A percentile compares a stretch with the other conserved stretches of the same genome.
Evolutionary conservation across 208 protist genomes (phyloP).

Genomic region (Phytomonas francai): DNA sequence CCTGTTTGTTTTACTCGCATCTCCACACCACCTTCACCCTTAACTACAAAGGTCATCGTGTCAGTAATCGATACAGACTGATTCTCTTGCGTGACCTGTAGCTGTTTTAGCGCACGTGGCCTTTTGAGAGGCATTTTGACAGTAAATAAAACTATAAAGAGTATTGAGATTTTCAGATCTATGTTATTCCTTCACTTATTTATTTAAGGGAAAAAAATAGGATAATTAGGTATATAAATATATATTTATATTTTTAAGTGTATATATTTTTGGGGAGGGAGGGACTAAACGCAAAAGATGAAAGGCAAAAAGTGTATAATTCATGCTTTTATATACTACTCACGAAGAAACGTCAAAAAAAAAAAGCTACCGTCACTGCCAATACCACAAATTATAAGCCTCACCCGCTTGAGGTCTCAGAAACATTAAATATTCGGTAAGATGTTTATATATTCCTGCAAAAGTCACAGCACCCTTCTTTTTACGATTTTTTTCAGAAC

Average conservation of each 20-base stretch:
- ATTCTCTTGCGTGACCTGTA: constrained; percentile 51
- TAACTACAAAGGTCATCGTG: constrained; percentile 87
- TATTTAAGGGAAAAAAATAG: constrained; percentile 24
- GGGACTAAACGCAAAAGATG: neutral
- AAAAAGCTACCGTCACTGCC: neutral
- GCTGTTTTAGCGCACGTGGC: constrained; percentile 48
- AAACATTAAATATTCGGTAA: neutral
- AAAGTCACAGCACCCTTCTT: too few species aligned
- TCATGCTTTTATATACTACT: neutral
- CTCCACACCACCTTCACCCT: constrained; percentile 71
- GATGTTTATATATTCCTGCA: neutral
- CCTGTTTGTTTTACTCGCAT: constrained; percentile 87
- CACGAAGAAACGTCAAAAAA: neutral
- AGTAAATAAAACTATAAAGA: constrained; percentile 4
- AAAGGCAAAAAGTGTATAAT: neutral
- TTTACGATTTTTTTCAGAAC: too few species aligned
- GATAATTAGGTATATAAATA: constrained; percentile 10
- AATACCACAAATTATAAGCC: neutral
- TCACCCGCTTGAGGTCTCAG: neutral
- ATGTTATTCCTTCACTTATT: constrained; percentile 2
- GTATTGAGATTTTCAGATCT: neutral
- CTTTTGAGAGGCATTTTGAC: constrained; percentile 71
- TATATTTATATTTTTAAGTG: constrained; percentile 7
- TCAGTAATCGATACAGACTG: constrained; percentile 84
- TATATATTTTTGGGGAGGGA: constrained; percentile 8